Conservation (phyloP, 495 filamentous ascomycete species). For the Lasiosphaeria hispida region DNA sequence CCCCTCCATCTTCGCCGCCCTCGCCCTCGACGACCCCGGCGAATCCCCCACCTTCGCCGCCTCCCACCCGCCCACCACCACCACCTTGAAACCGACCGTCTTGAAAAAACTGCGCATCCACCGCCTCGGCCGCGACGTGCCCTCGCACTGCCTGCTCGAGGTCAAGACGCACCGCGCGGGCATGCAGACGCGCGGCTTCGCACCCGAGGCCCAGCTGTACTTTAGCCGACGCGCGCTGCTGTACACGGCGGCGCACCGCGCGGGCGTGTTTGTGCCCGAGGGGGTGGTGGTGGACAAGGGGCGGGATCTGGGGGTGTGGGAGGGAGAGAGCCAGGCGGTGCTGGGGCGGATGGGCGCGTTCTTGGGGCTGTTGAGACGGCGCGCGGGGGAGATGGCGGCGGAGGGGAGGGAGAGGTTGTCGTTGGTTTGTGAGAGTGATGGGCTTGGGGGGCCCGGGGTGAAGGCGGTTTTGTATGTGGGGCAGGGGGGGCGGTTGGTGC, state of each 20-base stretch:
- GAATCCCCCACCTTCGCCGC: conserved; percentile 3
- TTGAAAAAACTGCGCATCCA: conserved; percentile 11
- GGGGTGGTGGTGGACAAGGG: conserved; percentile 8
- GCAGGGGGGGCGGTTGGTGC: too few species aligned
- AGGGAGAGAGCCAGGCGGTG: conserved; percentile 7
- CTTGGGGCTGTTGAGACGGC: conserved; percentile 10
- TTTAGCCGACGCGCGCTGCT: conserved; percentile 18
- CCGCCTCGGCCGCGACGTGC: conserved; percentile 16
- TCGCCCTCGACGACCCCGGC: conserved; percentile 25
- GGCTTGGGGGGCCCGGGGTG: conserved; percentile 1
- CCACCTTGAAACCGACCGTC: neutral
- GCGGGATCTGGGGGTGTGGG: conserved; percentile 12
- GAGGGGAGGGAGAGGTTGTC: conserved; percentile 10
- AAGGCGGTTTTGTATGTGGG: conserved; percentile 8
- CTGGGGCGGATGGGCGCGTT: conserved; percentile 19
- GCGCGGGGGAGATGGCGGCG: neutral
- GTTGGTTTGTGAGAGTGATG: conserved; percentile 19
- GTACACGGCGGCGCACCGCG: conserved; percentile 17
- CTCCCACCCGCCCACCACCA: neutral
- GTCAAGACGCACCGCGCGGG: conserved; percentile 22
- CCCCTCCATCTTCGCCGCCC: conserved; percentile 3
- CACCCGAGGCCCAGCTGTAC: conserved; percentile 24
- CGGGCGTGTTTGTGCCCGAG: conserved; percentile 10
- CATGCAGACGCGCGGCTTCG: conserved; percentile 2
- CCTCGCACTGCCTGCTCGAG: conserved; percentile 22